Percentiles rank a stretch among this genome's conserved stretches.
Evolutionary conservation across 768 basidiomycete species (phyloP).

Genomic region (Tulasnella sp.): DNA sequence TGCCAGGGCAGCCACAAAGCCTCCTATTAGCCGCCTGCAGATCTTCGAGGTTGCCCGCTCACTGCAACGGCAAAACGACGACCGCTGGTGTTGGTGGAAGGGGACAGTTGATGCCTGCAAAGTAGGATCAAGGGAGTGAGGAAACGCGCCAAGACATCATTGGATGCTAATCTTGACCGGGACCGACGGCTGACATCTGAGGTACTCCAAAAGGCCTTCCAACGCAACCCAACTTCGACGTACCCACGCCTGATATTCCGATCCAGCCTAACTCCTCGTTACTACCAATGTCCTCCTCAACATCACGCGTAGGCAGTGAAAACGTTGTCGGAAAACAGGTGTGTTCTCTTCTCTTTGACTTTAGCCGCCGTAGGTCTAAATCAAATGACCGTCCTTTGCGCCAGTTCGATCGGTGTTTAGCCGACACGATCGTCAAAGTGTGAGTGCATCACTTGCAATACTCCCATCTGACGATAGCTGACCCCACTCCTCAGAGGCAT

Average conservation of each 20-base stretch:
- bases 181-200: not conserved
- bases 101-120: not conserved
- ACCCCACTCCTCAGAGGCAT: constrained; percentile 56
- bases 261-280: not conserved
- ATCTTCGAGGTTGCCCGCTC: not conserved
- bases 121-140: not conserved
- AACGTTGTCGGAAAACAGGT: constrained; percentile 24
- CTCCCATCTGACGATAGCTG: not conserved
- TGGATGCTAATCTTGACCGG: constrained; percentile 13
- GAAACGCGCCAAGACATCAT: constrained; percentile 11
- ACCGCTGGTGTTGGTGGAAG: not conserved
- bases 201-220: not conserved
- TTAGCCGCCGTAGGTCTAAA: not conserved
- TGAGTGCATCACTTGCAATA: constrained; percentile 42
- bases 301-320: constrained; percentile 21
- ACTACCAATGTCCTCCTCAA: constrained; percentile 13
- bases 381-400: not conserved
- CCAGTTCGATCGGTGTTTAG: constrained; percentile 46
- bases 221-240: not conserved
- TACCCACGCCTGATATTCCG: constrained; percentile 4
- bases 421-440: constrained; percentile 84
- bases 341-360: not conserved
- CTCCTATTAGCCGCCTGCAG: not conserved
- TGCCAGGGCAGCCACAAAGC: not conserved
- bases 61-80: not conserved